Base-by-base conservation (phyloP, 1,284 basidiomycete genomes). In the Malassezia nana region DNA sequence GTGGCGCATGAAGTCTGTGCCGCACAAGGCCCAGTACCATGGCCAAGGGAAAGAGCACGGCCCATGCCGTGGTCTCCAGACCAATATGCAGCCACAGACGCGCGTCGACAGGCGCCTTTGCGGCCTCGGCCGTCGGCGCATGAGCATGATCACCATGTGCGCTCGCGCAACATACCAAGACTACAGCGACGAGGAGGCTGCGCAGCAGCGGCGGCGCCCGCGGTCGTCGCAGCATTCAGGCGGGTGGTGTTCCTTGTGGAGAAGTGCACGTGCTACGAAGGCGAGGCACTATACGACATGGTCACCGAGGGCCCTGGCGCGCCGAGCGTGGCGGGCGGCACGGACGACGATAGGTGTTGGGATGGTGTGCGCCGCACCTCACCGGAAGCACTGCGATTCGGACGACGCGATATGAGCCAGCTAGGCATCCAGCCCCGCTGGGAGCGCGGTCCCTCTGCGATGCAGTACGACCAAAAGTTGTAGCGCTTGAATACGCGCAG, bases 401-500 rank as follows among this genome's bases (percentile, higher is more conserved):
- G n/a, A 30, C 48, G 29, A 6, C 28, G 49, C 29, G 49, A 32
- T 29, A 39, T 65, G 45, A 63, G 69, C 73, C 73, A 74, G 20
- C 59, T 64, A 0, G 73, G 73, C 8, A 74, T 56, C 73, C 73
- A 74, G 0, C 68, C 72, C 12, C 72, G 46, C 9, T 62, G 53
- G 39, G 68, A 61, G 6, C 46, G 51, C n/a, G 58, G 59, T 1
- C 63, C 52, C 44, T 74, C 72, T 45, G 66, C 65, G 10, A 74
- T 69, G 43, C 68, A 69, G 76, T 89, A 90, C 75, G 85, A 89
- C 89, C 90, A 94, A 77, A 92, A 88, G 64, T 94, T 94, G 75
- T 95, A 96, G 42, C 71, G 82, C 78, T 95, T 98, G 78, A 95
- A 95, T 42, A 98, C 91, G 57, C 89, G 79, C 57, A 98, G 72